Base-by-base conservation (phyloP, 1,284 basidiomycete species). In the Rhodotorula sp. region DNA sequence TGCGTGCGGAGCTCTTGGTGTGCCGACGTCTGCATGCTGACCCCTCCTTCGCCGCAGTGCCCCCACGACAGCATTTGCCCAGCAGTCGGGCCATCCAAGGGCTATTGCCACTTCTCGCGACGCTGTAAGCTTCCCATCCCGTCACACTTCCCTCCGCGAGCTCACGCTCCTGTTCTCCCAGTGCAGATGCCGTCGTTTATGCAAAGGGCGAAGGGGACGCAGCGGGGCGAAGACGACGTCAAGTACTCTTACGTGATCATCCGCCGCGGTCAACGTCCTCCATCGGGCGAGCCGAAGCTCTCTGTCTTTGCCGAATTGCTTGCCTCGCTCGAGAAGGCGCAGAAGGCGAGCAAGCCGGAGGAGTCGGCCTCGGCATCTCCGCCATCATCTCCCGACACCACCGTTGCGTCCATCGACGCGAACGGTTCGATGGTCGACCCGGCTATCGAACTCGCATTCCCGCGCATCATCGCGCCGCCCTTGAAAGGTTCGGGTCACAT, bases 401-500 rank as follows among this genome's bases (percentile, higher is more conserved):
- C 29, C 0, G 47, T 44, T 19, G 9, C 52, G 2, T 15, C 34
- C 4, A 15, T 19, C 19, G 10, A 13, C 9, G 27, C 7, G 11
- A 29, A 29, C 1, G 60, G 51, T 13, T 59, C 51, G 48, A 53
- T 49, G 15, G 54, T 49, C 2, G 72, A 68, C 11, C 52, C 54
- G 52, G 29, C 49, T 2, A 20, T 32, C 17, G 67, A 72, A 29
- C 63, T 71, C 27, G 63, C 66, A 0, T 98, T 95, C 95, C 92
- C 95, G 46, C 86, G 96, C 61, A 85, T 99, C 46, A 86, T 98
- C 54, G 90, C 90, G 75, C 87, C 93, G 29, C 94, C 95, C 22
- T 79, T 97, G 76, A 98, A 97, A 81, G 88, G 88, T 70, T 91
- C 89, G 72, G 95, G 95, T 0, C 95, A 99, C 80, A 87, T 98